phyloP scores from a whole-genome alignment of 1,139 yeast genomes.

The Kodamaea fungicola region DNA sequence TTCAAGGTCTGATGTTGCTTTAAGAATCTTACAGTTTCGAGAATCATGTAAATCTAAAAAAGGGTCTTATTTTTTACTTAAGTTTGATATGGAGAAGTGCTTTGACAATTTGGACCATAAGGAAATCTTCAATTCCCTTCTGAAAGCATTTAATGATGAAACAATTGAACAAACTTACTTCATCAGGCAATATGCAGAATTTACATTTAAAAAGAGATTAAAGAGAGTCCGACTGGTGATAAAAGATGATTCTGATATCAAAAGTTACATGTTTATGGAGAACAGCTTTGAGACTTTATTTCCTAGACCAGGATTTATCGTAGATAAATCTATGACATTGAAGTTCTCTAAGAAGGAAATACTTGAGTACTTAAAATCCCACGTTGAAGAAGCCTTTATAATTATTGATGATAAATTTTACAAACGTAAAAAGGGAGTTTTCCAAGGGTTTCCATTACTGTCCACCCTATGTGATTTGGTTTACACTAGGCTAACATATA shows the following conservation, averaged over 20 bases:
- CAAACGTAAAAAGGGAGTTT: slow-evolving; percentile 63
- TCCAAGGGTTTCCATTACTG: slow-evolving; percentile 84
- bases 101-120: slow-evolving; percentile 70
- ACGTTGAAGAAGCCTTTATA: slow-evolving; percentile 23
- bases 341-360: slow-evolving; percentile 23
- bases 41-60: slow-evolving; percentile 13
- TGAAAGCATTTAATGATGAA: slow-evolving; percentile 22
- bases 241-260: slow-evolving; percentile 13
- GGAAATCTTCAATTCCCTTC: slow-evolving; percentile 34
- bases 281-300: not conserved
- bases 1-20: slow-evolving; percentile 27
- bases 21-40: slow-evolving; percentile 21
- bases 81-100: slow-evolving; percentile 77
- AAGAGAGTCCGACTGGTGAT: slow-evolving; percentile 12
- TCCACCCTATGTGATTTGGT: slow-evolving; percentile 72
- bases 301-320: slow-evolving; percentile 3
- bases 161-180: slow-evolving; percentile 19
- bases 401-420: slow-evolving; percentile 14
- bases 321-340: slow-evolving; percentile 28
- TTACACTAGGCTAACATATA: slow-evolving; percentile 60
- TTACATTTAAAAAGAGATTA: slow-evolving; percentile 4
- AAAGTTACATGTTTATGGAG: slow-evolving; percentile 11
- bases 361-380: slow-evolving; percentile 20
- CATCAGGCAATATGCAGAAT: slow-evolving; percentile 19
- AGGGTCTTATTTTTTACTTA: slow-evolving; percentile 38